phyloP scores from a whole-genome alignment of 2,329 filamentous ascomycete species.

The Colletotrichum tabaci region DNA sequence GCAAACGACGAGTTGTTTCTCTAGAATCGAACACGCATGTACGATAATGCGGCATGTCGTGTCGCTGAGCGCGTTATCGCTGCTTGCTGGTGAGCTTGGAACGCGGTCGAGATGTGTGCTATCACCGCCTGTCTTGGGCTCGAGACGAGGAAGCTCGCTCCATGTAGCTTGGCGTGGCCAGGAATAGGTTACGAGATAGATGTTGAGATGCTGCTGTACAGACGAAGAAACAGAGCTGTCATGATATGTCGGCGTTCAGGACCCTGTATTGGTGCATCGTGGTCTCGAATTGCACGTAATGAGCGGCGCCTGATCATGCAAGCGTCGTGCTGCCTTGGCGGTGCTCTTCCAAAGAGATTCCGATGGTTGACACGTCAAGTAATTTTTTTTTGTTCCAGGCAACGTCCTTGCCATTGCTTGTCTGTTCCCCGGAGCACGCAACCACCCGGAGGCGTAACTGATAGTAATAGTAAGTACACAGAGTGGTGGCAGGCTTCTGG shows the following conservation, averaged over 20 bases:
- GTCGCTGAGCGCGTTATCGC: slow-evolving; percentile 12
- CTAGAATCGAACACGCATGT: slow-evolving; percentile 7
- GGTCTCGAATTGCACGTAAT: slow-evolving; percentile 11
- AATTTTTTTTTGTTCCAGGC: slow-evolving; percentile 3
- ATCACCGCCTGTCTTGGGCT: neutral
- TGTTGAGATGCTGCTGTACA: slow-evolving; percentile 1
- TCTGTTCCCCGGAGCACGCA: no score
- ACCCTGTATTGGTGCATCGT: slow-evolving; percentile 19
- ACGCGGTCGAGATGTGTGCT: slow-evolving; percentile 13
- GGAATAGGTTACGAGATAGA: slow-evolving; percentile 5
- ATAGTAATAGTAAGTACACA: neutral
- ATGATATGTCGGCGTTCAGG: slow-evolving; percentile 1
- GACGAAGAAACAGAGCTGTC: slow-evolving; percentile 11
- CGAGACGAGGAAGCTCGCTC: slow-evolving; percentile 22
- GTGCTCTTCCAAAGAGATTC: neutral
- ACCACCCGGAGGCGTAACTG: neutral
- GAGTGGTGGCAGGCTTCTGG: neutral
- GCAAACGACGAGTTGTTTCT: neutral
- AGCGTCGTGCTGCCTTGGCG: neutral
- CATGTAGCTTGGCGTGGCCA: slow-evolving; percentile 21
- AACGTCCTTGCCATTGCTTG: neutral
- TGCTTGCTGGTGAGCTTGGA: neutral
- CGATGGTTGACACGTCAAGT: slow-evolving; percentile 11
- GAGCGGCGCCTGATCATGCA: neutral
- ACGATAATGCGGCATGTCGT: slow-evolving; percentile 35